Evolutionary conservation across 1,139 yeast genomes (phyloP), one percentile per base, ranked within the genome.

Genomic region (Kodamaea alishanica): DNA sequence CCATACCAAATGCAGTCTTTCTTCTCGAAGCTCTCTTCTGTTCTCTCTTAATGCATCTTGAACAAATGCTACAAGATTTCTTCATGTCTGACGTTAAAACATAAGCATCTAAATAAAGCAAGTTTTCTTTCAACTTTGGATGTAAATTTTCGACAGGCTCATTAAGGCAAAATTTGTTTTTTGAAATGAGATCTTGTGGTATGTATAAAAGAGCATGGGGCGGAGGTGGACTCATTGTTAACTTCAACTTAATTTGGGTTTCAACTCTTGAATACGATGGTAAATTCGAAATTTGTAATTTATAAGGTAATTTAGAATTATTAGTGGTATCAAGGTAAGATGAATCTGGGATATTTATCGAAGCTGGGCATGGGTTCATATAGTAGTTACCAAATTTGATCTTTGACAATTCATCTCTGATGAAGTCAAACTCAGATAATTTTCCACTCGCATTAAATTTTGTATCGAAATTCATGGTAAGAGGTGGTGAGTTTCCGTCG

Each of bases 11-110:
- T 25, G 88, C 89, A 6, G 81, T 74, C 56, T 85, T 84, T 50
- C 90, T 79, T 72, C 92, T 82, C 42, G 92, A 84, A 1, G 97
- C 97, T 50, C 98, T 76, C 62, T 90, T 87, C 55, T 86, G 85
- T 61, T 92, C 97, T 51, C 98, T 75, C 57, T 87, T 84, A 52
- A 89, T 81, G 67, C 98, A 92, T 52, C 94, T 78, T 24, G 81
- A 59, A 64, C 98, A 92, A 47, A 88, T 89, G 52, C 79, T 79
- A 49, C 95, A 85, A 6, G 84, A 77, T 37, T 68, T 67, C 35
- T 45, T 69, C 58, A 52, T 67, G 46, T 72, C 69, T 5, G 74
- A 70, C 2, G 87, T 81, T 47, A 84, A 60, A 7, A 84, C 84
- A 58, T 73, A 83, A 2, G 88, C 76, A 51, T 84, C 90, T 58